Conservation (phyloP, 352 stramenopile genomes). For the Plasmopara halstedii region DNA sequence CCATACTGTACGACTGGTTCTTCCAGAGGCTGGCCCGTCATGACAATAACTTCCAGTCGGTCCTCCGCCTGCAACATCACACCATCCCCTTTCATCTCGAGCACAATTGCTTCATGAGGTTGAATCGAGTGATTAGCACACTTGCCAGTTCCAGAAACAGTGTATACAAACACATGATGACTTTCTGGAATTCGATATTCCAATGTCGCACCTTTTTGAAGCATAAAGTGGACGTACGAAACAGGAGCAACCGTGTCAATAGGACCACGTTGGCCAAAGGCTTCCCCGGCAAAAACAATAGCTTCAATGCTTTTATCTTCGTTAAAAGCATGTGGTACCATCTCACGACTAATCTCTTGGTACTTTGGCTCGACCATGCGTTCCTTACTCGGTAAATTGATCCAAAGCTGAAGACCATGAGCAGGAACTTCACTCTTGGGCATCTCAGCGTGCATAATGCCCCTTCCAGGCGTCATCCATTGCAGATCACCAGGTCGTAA, state of each 20-base stretch:
- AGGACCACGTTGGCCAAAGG: constrained; percentile 28
- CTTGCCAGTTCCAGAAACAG: constrained; percentile 24
- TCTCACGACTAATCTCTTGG: constrained; percentile 43
- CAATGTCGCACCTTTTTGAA: constrained; percentile 24
- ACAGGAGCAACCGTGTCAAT: constrained; percentile 41
- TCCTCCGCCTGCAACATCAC: constrained; percentile 26
- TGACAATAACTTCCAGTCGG: constrained; percentile 42
- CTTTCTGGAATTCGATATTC: constrained; percentile 33
- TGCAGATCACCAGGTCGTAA: constrained; percentile 38
- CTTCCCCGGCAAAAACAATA: constrained; percentile 46
- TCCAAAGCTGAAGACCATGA: constrained; percentile 44
- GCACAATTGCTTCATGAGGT: constrained; percentile 41
- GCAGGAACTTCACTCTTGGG: constrained; percentile 20
- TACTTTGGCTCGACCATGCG: constrained; percentile 43
- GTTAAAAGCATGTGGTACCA: constrained; percentile 34
- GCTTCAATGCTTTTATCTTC: constrained; percentile 34
- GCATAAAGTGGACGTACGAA: constrained; percentile 45
- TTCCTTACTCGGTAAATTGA: constrained; percentile 29
- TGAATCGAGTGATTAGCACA: constrained; percentile 17
- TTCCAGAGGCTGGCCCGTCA: constrained; percentile 42
- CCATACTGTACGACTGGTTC: constrained; percentile 59
- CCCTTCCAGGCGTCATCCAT: constrained; percentile 43
- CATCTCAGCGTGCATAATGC: constrained; percentile 54
- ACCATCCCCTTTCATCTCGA: constrained; percentile 45
- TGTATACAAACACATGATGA: constrained; percentile 40